Evolutionary conservation across 164 flowering plant genomes (phyloP).

Genomic region (Buxus sempervirens): DNA sequence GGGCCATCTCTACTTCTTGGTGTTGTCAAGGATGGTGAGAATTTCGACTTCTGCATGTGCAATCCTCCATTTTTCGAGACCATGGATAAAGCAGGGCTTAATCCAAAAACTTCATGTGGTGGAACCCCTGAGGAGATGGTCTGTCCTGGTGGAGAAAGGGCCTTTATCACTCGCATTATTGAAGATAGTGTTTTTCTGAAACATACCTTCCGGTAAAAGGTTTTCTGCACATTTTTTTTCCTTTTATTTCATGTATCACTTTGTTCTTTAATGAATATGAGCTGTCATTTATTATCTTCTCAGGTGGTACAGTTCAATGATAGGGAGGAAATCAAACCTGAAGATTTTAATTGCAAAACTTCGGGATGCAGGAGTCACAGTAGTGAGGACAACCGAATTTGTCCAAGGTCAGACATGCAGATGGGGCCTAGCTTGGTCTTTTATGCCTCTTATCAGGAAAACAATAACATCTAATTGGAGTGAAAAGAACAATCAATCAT

Average conservation of each 20-base stretch:
- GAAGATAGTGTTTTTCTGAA: slow-evolving; percentile 75
- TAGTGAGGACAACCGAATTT: slow-evolving; percentile 92
- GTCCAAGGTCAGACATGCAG: slow-evolving; percentile 90
- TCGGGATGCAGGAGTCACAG: slow-evolving; percentile 64
- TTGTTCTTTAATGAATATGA: not conserved
- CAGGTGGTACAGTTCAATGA: slow-evolving; percentile 97
- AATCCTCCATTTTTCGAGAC: slow-evolving; percentile 96
- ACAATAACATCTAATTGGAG: slow-evolving; percentile 32
- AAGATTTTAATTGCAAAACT: slow-evolving; percentile 63
- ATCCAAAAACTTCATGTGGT: slow-evolving; percentile 95
- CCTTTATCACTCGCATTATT: slow-evolving; percentile 75
- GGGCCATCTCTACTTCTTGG: slow-evolving; percentile 65
- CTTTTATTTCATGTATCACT: not conserved
- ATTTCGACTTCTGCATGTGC: slow-evolving; percentile 95
- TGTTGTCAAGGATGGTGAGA: slow-evolving; percentile 70
- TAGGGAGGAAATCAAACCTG: slow-evolving; percentile 80
- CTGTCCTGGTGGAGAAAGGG: slow-evolving; percentile 88
- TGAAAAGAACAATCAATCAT: slow-evolving; percentile 50
- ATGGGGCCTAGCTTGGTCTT: slow-evolving; percentile 99
- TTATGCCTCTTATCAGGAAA: slow-evolving; percentile 57
- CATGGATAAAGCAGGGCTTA: slow-evolving; percentile 84
- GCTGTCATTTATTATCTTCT: not conserved
- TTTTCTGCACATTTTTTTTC: not conserved
- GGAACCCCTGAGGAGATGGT: slow-evolving; percentile 92
- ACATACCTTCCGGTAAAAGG: slow-evolving; percentile 58